phyloP scores from a whole-genome alignment of 169 alveolate genomes.

The Plasmodium adleri region DNA sequence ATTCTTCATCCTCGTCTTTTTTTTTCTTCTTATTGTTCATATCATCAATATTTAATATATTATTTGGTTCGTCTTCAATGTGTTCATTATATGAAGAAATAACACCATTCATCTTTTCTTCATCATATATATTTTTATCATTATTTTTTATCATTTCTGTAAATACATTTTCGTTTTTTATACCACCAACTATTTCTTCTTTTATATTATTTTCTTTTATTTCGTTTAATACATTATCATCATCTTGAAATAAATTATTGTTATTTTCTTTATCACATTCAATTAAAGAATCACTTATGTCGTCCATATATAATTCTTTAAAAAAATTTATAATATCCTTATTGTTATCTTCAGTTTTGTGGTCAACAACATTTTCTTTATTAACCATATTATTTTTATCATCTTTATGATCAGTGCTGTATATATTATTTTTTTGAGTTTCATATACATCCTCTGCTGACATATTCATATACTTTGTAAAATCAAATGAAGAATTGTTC shows the following conservation, averaged over 20 bases:
- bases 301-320: slow-evolving; percentile 35
- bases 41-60: not conserved
- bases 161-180: too few species aligned
- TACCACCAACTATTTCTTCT: not conserved
- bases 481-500: slow-evolving; percentile 21
- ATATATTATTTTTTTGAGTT: not conserved
- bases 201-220: not conserved
- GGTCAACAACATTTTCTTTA: not conserved
- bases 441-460: not conserved
- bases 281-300: not conserved
- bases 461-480: slow-evolving; percentile 14
- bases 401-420: not conserved
- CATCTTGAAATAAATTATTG: not conserved
- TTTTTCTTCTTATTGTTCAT: too few species aligned
- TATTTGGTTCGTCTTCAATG: not conserved
- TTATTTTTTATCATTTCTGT: not conserved
- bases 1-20: not conserved
- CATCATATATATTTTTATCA: not conserved
- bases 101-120: not conserved
- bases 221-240: not conserved
- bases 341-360: slow-evolving; percentile 3
- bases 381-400: not conserved
- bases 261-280: not conserved
- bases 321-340: slow-evolving; percentile 27
- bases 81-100: not conserved